phyloP scores from a whole-genome alignment of 1,139 yeast genomes.

The Debaryomyces psychrophilus region DNA sequence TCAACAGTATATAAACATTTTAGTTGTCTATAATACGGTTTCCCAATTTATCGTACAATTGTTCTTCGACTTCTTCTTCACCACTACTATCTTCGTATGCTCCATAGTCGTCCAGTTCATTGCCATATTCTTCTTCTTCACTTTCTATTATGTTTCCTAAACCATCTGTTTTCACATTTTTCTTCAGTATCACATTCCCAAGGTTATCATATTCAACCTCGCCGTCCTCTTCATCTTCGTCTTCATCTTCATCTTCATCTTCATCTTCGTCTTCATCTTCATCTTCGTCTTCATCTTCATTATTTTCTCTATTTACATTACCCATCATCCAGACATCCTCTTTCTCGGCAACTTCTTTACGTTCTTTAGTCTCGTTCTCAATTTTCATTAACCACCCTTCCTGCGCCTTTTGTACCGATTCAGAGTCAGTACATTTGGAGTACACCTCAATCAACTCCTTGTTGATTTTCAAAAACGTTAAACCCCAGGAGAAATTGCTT shows the following conservation, averaged over 20 bases:
- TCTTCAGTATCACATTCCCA: conserved; percentile 15
- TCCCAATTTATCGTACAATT: conserved; percentile 13
- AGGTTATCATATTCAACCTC: conserved; percentile 15
- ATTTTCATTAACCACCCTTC: conserved; percentile 71
- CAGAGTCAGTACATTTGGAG: conserved; percentile 79
- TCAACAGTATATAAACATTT: too few relatives aligned
- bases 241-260: conserved; percentile 15
- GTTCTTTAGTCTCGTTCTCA: conserved; percentile 67
- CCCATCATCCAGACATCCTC: conserved; percentile 82
- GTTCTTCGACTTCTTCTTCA: conserved; percentile 5
- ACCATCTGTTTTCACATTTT: conserved; percentile 15
- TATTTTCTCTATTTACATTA: conserved; percentile 59
- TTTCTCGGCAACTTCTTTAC: conserved; percentile 55
- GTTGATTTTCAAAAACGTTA: conserved; percentile 79
- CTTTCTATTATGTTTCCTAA: conserved; percentile 18
- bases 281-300: conserved; percentile 15
- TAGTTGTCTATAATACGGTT: conserved; percentile 7
- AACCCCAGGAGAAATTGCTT: conserved; percentile 91
- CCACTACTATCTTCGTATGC: conserved; percentile 7
- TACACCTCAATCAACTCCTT: conserved; percentile 75
- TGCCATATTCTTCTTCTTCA: conserved; percentile 12
- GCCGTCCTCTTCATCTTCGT: conserved; percentile 18
- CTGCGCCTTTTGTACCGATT: conserved; percentile 73
- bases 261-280: conserved; percentile 18
- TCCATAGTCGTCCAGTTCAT: conserved; percentile 8